A percentile compares a stretch with the other conserved stretches of the same genome.
Evolutionary conservation across 2,329 filamentous ascomycete species (phyloP).

Genomic region (Acephala macrosclerotiorum): DNA sequence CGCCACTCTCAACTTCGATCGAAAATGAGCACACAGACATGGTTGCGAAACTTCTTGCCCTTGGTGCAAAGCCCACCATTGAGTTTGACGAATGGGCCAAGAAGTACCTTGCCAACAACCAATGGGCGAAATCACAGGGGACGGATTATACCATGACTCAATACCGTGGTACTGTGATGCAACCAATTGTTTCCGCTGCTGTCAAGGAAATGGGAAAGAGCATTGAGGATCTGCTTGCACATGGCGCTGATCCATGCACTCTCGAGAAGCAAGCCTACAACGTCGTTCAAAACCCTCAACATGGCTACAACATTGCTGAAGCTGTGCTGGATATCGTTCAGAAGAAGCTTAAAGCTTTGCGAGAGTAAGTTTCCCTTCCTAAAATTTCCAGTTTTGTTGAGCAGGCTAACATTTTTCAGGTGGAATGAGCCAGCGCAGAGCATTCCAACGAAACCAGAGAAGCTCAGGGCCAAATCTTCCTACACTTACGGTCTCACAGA

Average conservation of each 20-base stretch:
- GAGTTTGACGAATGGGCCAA: conserved; percentile 72
- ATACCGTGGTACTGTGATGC: conserved; percentile 59
- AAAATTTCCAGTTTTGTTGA: not conserved
- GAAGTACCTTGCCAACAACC: conserved; percentile 53
- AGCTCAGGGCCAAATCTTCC: conserved; percentile 50
- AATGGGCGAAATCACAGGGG: conserved; percentile 46
- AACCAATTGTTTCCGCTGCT: conserved; percentile 72
- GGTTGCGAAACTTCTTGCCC: conserved; percentile 66
- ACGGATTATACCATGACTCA: conserved; percentile 56
- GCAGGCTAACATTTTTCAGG: conserved; percentile 8
- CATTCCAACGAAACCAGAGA: conserved; percentile 32
- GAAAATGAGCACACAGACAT: conserved; percentile 57
- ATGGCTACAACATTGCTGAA: conserved; percentile 47
- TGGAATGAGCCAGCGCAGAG: conserved; percentile 29
- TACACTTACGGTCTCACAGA: conserved; percentile 59
- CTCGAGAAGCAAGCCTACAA: conserved; percentile 53
- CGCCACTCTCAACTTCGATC: conserved; percentile 67
- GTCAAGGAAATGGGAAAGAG: conserved; percentile 57
- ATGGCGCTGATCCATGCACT: conserved; percentile 71
- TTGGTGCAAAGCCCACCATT: conserved; percentile 66
- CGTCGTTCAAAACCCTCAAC: conserved; percentile 43
- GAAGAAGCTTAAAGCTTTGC: conserved; percentile 57
- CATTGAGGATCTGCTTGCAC: conserved; percentile 59
- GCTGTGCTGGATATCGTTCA: conserved; percentile 69
- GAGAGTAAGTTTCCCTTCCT: conserved; percentile 27